phyloP scores from a whole-genome alignment of 495 filamentous ascomycete genomes.

The Talaromyces borbonicus region DNA sequence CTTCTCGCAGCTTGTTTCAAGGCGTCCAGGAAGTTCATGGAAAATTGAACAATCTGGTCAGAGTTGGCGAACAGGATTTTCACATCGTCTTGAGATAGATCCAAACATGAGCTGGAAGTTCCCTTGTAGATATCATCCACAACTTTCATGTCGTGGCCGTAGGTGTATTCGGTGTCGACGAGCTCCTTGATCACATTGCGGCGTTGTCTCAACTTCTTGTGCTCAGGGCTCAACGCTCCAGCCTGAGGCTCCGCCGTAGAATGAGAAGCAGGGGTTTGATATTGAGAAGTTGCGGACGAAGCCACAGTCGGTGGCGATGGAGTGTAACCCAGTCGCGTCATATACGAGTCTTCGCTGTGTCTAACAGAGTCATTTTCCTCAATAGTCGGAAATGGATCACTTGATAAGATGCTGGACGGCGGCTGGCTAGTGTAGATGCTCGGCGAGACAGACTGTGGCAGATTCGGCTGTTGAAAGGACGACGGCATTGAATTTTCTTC shows the following conservation, averaged over 20 bases:
- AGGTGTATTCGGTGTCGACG: constrained; percentile 81
- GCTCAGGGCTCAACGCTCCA: constrained; percentile 42
- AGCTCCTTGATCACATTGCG: constrained; percentile 79
- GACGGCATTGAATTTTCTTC: not conserved
- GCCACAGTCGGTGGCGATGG: constrained; percentile 27
- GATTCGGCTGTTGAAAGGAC: not conserved
- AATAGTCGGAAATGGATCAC: constrained; percentile 41
- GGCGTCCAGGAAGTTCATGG: constrained; percentile 62
- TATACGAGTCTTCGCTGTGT: constrained; percentile 33
- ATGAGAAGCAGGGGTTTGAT: constrained; percentile 5
- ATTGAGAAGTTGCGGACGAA: constrained; percentile 34
- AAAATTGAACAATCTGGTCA: constrained; percentile 75
- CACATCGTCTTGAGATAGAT: constrained; percentile 72
- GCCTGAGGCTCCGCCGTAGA: constrained; percentile 9
- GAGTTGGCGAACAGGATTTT: constrained; percentile 86
- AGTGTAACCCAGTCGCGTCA: constrained; percentile 23
- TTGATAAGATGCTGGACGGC: constrained; percentile 23
- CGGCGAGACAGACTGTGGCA: constrained; percentile 15
- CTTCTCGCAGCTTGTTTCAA: constrained; percentile 66
- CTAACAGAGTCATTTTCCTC: constrained; percentile 13
- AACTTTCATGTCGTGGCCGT: constrained; percentile 88
- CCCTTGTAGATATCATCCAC: constrained; percentile 94
- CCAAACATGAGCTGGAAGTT: constrained; percentile 73
- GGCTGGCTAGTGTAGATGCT: constrained; percentile 28
- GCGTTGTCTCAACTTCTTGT: constrained; percentile 52